A percentile compares a stretch with the other conserved stretches of the same genome.
Conservation (phyloP, 352 stramenopile genomes). For the Blastocystis sp. region DNA sequence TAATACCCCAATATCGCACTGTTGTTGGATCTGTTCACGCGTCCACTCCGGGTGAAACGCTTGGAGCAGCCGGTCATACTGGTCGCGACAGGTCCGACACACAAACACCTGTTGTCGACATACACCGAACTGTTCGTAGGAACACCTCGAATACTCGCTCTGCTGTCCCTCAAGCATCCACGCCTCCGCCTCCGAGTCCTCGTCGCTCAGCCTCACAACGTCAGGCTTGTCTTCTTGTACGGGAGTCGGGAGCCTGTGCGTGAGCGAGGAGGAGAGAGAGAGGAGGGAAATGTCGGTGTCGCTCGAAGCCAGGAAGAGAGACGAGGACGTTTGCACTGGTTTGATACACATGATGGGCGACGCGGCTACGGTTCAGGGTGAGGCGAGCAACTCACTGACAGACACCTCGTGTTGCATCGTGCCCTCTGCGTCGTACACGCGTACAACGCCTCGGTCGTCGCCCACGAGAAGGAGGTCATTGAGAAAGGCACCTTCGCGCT, state of each 20-base stretch:
- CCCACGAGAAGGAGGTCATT: constrained; percentile 36
- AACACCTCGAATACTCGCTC: constrained; percentile 35
- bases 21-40: not conserved
- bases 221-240: constrained; percentile 8
- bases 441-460: not conserved
- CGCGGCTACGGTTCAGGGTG: too few relatives aligned
- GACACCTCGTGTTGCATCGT: too few relatives aligned
- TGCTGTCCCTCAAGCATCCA: constrained; percentile 56
- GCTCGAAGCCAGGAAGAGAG: constrained; percentile 4
- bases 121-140: constrained; percentile 29
- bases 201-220: not conserved
- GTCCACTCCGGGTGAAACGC: constrained; percentile 3
- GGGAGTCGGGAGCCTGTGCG: not conserved
- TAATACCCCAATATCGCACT: constrained; percentile 46
- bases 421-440: not conserved
- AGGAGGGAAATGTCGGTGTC: constrained; percentile 33
- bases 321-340: not conserved
- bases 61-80: constrained; percentile 23
- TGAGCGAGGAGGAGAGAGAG: not conserved
- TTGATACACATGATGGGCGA: not conserved
- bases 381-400: too few relatives aligned
- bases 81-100: constrained; percentile 72
- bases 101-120: constrained; percentile 74
- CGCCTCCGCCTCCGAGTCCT: not conserved
- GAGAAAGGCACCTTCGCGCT: constrained; percentile 15